phyloP scores from a whole-genome alignment of 2,329 filamentous ascomycete genomes.

The Colletotrichum lindemuthianum region DNA sequence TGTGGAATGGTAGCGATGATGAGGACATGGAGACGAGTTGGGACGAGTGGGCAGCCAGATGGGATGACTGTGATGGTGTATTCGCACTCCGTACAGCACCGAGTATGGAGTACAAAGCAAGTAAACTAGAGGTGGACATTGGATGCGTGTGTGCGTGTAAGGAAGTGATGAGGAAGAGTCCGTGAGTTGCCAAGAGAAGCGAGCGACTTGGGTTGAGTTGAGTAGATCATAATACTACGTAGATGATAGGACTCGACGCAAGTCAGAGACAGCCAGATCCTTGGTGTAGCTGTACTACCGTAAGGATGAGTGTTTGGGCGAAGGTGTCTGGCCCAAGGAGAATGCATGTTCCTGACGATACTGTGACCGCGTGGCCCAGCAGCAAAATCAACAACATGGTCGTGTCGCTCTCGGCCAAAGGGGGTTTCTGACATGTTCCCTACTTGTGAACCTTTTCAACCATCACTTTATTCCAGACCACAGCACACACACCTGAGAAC shows the following conservation, averaged over 20 bases:
- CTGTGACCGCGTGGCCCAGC: constrained; percentile 22
- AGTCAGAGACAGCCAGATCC: neutral
- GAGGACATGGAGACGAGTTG: neutral
- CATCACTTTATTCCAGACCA: constrained; percentile 31
- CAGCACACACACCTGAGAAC: neutral
- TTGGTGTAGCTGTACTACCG: no score
- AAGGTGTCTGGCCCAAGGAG: no score
- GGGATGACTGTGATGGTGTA: neutral
- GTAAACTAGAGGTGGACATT: no score
- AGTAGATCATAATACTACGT: no score
- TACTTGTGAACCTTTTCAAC: no score
- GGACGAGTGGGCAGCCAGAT: neutral
- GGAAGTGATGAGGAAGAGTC: neutral
- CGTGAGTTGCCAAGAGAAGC: neutral
- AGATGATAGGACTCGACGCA: neutral
- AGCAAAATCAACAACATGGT: neutral
- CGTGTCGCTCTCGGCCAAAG: neutral
- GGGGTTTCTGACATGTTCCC: neutral
- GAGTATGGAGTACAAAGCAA: no score
- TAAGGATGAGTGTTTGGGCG: no score
- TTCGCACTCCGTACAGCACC: no score
- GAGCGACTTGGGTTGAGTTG: constrained; percentile 1
- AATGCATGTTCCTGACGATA: neutral
- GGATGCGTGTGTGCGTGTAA: constrained; percentile 7
- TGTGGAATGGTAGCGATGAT: neutral